phyloP scores from a whole-genome alignment of 2,329 filamentous ascomycete species.

The Hypoxylon sp. region DNA sequence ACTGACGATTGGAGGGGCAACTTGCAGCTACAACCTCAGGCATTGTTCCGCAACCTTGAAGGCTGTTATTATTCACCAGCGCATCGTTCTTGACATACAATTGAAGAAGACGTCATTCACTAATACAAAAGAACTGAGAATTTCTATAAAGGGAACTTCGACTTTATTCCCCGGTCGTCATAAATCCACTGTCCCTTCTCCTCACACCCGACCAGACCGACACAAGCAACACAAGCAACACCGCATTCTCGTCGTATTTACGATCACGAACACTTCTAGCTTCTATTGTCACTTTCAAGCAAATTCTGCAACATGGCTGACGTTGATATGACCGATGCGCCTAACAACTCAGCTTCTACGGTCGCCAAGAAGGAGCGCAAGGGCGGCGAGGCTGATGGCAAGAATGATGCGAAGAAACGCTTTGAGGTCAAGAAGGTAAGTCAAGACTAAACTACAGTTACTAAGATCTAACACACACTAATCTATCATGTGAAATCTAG shows the following conservation, averaged over 20 bases:
- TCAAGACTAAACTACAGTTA: not conserved
- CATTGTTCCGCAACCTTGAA: slow-evolving; percentile 18
- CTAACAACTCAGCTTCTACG: slow-evolving; percentile 57
- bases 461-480: slow-evolving; percentile 7
- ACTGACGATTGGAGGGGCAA: slow-evolving; percentile 24
- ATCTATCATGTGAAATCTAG: slow-evolving; percentile 59
- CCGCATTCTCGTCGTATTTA: slow-evolving; percentile 2
- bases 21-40: slow-evolving; percentile 15
- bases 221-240: slow-evolving; percentile 1
- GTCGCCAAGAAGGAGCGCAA: slow-evolving; percentile 63
- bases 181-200: not conserved
- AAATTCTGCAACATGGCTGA: slow-evolving; percentile 76
- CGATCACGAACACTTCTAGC: not conserved
- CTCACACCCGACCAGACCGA: not conserved
- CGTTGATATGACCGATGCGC: slow-evolving; percentile 94
- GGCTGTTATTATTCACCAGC: too few species aligned
- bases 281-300: not conserved
- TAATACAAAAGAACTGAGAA: too few species aligned
- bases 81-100: too few species aligned
- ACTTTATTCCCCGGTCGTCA: too few species aligned
- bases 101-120: too few species aligned
- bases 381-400: slow-evolving; percentile 57
- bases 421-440: slow-evolving; percentile 98
- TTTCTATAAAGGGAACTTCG: too few species aligned
- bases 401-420: slow-evolving; percentile 82